Base-by-base conservation (phyloP, 2,329 filamentous ascomycete species). In the Aspergillus eucalypticola region DNA sequence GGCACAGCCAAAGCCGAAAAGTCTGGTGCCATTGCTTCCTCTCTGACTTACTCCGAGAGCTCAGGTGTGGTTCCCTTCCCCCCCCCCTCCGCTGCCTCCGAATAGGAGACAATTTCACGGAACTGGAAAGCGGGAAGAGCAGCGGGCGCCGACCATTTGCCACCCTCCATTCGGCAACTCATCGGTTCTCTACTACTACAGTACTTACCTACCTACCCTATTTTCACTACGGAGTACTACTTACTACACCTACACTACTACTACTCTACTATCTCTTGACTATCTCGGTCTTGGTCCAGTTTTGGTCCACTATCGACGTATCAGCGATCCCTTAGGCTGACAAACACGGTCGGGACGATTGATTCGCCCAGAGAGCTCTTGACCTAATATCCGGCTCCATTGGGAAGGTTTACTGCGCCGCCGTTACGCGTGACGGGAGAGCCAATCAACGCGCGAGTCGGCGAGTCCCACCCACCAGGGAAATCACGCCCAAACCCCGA, bases 261-360 rank as follows among this genome's bases (percentile, higher is more conserved):
- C 32, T 35, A 35, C 32, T 35, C 32, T 35, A 35, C 42, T 21
- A 48, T 50, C 25, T 27, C 7, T 27, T 27, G 25, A 8, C 7
- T 27, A 27, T 27, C 25, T 27, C 25, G 25, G 54, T 50, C 15
- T 53, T 29, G 23, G 38, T 21, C 32, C 52, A 46, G 50, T 50
- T 10, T 53, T 29, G 23, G 23, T 21, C 32, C 52, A 46, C 46
- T 50, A 23, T 56, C 57, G 39, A 51, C 60, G 60, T 62, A 64
- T 64, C 62, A 63, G 56, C 49, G 35, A 54, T 44, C 15, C 19
- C 38, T 51, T 29, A 11, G 11, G 51, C 60, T 62, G 62, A 63
- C 61, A 63, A 59, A 63, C 49, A 17, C 42, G 10, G 56, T 44
- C 35, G 17, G 56, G 25, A 42, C 41, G 49, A 38, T 29, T 63